phyloP scores from a whole-genome alignment of 805 yeast genomes.

The Ogataea corticis region DNA sequence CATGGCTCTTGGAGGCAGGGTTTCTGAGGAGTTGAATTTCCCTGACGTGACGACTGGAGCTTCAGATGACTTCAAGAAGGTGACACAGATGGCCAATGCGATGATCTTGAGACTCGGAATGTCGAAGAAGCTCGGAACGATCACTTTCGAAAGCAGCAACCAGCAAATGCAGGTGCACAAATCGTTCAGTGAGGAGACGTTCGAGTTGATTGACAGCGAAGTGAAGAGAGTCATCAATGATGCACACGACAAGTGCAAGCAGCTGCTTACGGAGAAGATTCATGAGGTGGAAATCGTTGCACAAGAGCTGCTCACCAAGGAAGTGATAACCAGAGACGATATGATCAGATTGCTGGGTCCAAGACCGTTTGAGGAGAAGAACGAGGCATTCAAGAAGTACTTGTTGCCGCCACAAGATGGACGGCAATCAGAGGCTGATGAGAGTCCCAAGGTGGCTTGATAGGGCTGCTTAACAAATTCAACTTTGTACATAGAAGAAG shows the following conservation, averaged over 20 bases:
- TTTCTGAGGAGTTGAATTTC: conserved; percentile 91
- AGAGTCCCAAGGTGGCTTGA: conserved; percentile 22
- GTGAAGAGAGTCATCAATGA: conserved; percentile 75
- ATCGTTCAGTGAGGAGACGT: conserved; percentile 89
- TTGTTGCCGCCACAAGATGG: conserved; percentile 25
- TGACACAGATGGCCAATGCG: conserved; percentile 86
- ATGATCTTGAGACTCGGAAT: conserved; percentile 95
- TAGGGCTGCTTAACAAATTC: background rate
- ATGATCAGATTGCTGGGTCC: conserved; percentile 87
- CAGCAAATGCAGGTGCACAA: conserved; percentile 54
- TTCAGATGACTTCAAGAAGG: conserved; percentile 93
- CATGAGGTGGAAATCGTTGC: conserved; percentile 84
- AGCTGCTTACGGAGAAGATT: conserved; percentile 67
- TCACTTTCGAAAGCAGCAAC: conserved; percentile 69
- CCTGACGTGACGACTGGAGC: conserved; percentile 95
- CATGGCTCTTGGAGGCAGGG: conserved; percentile 97
- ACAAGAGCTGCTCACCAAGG: conserved; percentile 79
- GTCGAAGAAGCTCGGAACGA: conserved; percentile 85
- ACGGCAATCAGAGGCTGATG: conserved; percentile 23
- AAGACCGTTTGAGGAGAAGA: conserved; percentile 87
- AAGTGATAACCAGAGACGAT: conserved; percentile 90
- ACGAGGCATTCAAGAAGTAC: conserved; percentile 87
- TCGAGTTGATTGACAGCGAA: conserved; percentile 77
- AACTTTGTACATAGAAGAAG: background rate
- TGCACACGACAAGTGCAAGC: conserved; percentile 69